Evolutionary conservation across 345 rosid species (phyloP).

Genomic region (Heritiera littoralis): DNA sequence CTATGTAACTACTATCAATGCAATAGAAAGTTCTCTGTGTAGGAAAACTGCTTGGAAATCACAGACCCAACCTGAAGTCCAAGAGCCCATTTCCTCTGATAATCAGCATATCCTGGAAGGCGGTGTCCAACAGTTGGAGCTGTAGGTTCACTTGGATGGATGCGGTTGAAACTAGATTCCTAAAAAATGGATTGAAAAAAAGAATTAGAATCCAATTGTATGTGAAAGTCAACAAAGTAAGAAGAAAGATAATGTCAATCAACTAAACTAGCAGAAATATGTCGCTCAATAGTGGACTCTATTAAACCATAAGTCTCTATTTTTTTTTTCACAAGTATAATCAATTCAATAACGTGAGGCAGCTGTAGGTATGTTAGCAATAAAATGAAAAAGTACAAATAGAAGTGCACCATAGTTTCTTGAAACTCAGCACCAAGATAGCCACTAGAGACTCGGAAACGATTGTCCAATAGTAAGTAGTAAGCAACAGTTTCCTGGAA

Average conservation of each 20-base stretch:
- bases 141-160: constrained; percentile 61
- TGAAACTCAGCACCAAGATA: constrained; percentile 80
- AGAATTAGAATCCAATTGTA: neutral
- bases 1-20: neutral
- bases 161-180: constrained; percentile 71
- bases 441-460: constrained; percentile 72
- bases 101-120: constrained; percentile 70
- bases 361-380: neutral
- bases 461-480: constrained; percentile 78
- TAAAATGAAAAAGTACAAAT: neutral
- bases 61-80: constrained; percentile 77
- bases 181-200: constrained; percentile 26
- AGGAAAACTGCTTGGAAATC: neutral
- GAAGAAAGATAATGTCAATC: neutral
- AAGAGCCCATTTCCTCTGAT: constrained; percentile 92
- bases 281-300: neutral
- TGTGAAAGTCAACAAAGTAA: neutral
- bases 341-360: neutral
- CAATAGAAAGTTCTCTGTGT: neutral
- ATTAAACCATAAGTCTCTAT: neutral
- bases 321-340: neutral
- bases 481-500: constrained; percentile 95
- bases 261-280: constrained; percentile 2
- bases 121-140: constrained; percentile 59
- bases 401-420: constrained; percentile 58